These are phyloP conservation scores for Ustilago loliicola DNA, from an alignment of 1,284 basidiomycete species.

Conservation along the genomic window DNA sequence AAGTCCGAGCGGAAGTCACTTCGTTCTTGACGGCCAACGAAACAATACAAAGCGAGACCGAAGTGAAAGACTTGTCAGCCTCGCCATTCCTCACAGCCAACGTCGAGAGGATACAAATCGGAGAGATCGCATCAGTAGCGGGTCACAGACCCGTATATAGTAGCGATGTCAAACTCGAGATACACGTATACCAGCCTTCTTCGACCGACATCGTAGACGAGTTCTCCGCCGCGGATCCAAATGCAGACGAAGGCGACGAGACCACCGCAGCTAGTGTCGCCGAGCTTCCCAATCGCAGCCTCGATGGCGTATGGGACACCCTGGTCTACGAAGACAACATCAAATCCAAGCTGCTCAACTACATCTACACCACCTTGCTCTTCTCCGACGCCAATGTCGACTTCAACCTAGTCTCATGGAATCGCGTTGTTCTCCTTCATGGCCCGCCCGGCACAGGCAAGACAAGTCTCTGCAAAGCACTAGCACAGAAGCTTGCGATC, in stretches of 20 bases:
- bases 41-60: constrained; percentile 77
- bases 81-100: constrained; percentile 78
- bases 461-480: constrained; percentile 91
- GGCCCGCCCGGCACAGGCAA: constrained; percentile 99
- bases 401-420: constrained; percentile 93
- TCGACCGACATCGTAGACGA: constrained; percentile 82
- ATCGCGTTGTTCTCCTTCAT: constrained; percentile 91
- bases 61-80: constrained; percentile 77
- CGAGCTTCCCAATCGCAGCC: constrained; percentile 82
- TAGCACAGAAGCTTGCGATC: constrained; percentile 95
- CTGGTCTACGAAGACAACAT: constrained; percentile 90
- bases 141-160: constrained; percentile 38
- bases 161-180: constrained; percentile 63
- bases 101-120: constrained; percentile 83
- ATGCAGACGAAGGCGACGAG: constrained; percentile 74
- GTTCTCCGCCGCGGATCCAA: constrained; percentile 75
- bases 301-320: constrained; percentile 89
- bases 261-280: constrained; percentile 87
- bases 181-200: constrained; percentile 88
- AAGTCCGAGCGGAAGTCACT: constrained; percentile 10
- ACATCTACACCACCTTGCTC: constrained; percentile 91
- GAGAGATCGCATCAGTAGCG: constrained; percentile 72
- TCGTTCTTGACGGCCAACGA: constrained; percentile 19
- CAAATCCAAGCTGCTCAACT: constrained; percentile 88
- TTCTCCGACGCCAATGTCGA: constrained; percentile 91